Conservation (phyloP, 2,329 filamentous ascomycete genomes). For the Trichoderma lentiforme region DNA sequence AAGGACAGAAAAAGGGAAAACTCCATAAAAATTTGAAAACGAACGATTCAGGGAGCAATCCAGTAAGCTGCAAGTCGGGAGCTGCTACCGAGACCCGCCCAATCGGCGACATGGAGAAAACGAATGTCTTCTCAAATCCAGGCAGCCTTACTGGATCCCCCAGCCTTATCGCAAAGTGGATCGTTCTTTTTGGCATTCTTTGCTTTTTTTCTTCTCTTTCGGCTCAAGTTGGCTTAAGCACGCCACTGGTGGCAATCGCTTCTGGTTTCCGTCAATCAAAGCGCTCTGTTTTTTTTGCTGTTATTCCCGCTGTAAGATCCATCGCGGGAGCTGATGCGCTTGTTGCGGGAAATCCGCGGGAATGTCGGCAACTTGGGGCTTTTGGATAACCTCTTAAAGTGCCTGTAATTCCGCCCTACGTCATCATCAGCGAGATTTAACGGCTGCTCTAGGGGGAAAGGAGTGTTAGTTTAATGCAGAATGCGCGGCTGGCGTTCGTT, state of each 20-base stretch:
- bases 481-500: not conserved
- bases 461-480: not conserved
- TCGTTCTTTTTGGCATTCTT: not conserved
- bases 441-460: not conserved
- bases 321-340: not conserved
- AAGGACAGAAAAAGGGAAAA: not conserved
- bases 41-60: not conserved
- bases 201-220: not conserved
- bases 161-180: not conserved
- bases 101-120: not conserved
- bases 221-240: not conserved
- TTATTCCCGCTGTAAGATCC: not conserved
- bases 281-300: not conserved
- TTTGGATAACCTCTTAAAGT: not conserved
- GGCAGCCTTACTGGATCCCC: not conserved
- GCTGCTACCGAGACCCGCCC: not conserved
- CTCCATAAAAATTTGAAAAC: not conserved
- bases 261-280: not conserved
- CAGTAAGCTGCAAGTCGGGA: not conserved
- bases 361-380: not conserved
- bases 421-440: not conserved
- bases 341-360: not conserved
- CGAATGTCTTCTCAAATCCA: not conserved
- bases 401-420: not conserved
- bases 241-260: not conserved